Conservation (phyloP, 2,329 filamentous ascomycete genomes). For the Xylariaceae sp. region DNA sequence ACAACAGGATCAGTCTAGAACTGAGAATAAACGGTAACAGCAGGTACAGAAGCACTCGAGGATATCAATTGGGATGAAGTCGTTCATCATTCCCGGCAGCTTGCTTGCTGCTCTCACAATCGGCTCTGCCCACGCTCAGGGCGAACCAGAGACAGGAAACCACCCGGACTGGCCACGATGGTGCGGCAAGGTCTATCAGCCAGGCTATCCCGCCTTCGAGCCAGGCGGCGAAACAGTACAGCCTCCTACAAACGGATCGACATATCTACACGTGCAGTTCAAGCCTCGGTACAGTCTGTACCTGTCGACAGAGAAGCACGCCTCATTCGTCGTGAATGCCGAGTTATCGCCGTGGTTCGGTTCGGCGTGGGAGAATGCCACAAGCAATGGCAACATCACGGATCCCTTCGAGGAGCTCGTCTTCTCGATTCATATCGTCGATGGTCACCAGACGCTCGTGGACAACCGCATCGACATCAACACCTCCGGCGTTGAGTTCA, state of each 20-base stretch:
- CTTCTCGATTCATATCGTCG: constrained; percentile 36
- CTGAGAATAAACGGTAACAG: no score
- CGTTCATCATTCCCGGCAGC: background rate
- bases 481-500: constrained; percentile 33
- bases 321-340: constrained; percentile 42
- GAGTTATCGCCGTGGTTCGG: constrained; percentile 39
- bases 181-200: constrained; percentile 45
- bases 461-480: constrained; percentile 33
- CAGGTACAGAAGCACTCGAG: background rate
- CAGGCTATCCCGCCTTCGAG: constrained; percentile 40
- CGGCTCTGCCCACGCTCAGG: constrained; percentile 14
- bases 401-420: constrained; percentile 27
- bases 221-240: constrained; percentile 40
- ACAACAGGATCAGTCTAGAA: no score
- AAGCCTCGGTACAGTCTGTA: constrained; percentile 44
- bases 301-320: constrained; percentile 37
- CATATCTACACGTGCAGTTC: constrained; percentile 41
- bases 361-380: constrained; percentile 32
- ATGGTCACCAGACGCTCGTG: constrained; percentile 29
- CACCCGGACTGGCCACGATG: constrained; percentile 42
- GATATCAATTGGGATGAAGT: background rate
- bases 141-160: constrained; percentile 34
- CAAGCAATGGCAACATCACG: constrained; percentile 17
- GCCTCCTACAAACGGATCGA: constrained; percentile 31
- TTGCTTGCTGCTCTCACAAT: background rate